Conservation (phyloP, 176 grass and related monocot genomes). For the Aegilops sharonensis region DNA sequence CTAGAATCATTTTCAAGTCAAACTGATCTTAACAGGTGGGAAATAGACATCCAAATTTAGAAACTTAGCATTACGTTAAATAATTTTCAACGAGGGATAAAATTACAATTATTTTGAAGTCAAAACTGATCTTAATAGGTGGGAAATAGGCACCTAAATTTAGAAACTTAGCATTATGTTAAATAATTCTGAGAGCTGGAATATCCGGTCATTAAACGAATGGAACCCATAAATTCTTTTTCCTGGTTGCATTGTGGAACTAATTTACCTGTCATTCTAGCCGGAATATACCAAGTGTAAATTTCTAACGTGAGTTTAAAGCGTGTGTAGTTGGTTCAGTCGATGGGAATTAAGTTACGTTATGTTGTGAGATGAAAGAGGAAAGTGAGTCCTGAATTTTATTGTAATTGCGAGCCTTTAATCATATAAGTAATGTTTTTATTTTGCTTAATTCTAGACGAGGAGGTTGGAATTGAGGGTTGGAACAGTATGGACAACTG, state of each 20-base stretch:
- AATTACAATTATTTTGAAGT: background rate
- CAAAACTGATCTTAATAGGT: background rate
- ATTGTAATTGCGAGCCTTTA: background rate
- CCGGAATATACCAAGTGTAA: background rate
- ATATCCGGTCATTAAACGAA: background rate
- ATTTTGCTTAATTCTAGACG: conserved; percentile 20
- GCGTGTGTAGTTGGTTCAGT: background rate
- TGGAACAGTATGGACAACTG: conserved; percentile 68
- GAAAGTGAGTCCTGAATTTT: background rate
- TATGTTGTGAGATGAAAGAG: background rate
- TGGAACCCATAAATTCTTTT: background rate
- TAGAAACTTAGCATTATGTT: background rate
- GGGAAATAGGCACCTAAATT: background rate
- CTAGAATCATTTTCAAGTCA: background rate
- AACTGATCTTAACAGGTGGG: background rate
- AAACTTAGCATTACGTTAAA: too few species aligned
- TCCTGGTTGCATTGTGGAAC: background rate
- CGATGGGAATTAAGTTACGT: background rate
- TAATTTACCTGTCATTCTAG: background rate
- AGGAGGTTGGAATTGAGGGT: conserved; percentile 65
- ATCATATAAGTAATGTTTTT: background rate
- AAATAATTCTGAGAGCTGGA: background rate
- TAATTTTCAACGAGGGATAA: too few species aligned
- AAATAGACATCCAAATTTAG: background rate
- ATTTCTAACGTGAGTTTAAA: background rate